phyloP scores from a whole-genome alignment of 805 yeast species.

The Wickerhamomyces bisporus region DNA sequence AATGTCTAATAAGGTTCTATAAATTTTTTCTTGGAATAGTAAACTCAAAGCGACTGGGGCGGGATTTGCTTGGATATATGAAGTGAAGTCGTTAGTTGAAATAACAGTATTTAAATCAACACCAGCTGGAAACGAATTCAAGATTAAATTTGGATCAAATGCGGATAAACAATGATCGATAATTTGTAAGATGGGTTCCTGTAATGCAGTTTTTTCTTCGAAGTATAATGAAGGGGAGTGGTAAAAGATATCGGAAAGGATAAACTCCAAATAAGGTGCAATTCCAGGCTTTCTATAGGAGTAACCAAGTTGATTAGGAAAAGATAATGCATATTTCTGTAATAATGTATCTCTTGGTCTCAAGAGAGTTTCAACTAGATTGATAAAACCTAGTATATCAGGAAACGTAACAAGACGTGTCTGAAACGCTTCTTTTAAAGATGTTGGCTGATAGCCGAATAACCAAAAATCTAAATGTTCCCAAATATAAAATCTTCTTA shows the following conservation, averaged over 20 bases:
- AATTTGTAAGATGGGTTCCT: slow-evolving; percentile 47
- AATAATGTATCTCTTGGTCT: slow-evolving; percentile 29
- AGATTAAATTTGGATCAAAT: slow-evolving; percentile 48
- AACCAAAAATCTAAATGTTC: slow-evolving; percentile 64
- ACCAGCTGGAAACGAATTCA: slow-evolving; percentile 47
- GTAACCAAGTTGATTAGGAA: slow-evolving; percentile 60
- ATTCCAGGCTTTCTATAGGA: slow-evolving; percentile 61
- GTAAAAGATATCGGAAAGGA: slow-evolving; percentile 61
- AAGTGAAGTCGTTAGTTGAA: slow-evolving; percentile 37
- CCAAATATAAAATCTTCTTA: slow-evolving; percentile 56
- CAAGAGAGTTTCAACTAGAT: slow-evolving; percentile 37
- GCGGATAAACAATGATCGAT: slow-evolving; percentile 42
- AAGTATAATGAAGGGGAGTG: slow-evolving; percentile 39
- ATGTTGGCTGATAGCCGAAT: slow-evolving; percentile 30
- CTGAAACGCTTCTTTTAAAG: slow-evolving; percentile 40
- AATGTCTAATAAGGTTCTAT: slow-evolving; percentile 50
- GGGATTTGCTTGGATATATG: slow-evolving; percentile 62
- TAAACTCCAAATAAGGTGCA: slow-evolving; percentile 74
- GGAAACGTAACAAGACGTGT: slow-evolving; percentile 44
- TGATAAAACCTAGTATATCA: slow-evolving; percentile 58
- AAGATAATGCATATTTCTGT: slow-evolving; percentile 40
- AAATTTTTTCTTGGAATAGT: slow-evolving; percentile 55
- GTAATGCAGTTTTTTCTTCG: slow-evolving; percentile 38
- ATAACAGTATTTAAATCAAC: slow-evolving; percentile 46
- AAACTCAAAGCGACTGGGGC: slow-evolving; percentile 59